These are phyloP conservation scores for Asterella californica DNA, from an alignment of 225 moss, liverwort and hornwort species.

Conservation along the genomic window DNA sequence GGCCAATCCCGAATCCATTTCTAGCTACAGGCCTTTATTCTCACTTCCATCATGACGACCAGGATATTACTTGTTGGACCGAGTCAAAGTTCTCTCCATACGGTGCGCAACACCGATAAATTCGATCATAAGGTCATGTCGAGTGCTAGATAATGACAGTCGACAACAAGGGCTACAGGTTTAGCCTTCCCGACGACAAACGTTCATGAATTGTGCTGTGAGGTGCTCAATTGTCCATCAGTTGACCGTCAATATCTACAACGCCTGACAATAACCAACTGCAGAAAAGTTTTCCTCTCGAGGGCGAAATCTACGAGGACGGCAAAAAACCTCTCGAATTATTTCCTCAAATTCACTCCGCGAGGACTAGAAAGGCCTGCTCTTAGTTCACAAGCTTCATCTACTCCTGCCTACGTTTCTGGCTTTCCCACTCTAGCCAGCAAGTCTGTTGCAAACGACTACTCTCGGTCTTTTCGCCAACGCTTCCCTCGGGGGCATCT, in stretches of 20 bases:
- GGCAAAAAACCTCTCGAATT: background rate
- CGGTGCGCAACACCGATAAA: background rate
- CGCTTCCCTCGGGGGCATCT: conserved; percentile 4
- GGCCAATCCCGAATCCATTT: background rate
- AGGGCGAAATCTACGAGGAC: background rate
- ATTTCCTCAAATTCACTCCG: background rate
- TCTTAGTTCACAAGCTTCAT: background rate
- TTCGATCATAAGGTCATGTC: background rate
- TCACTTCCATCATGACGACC: conserved; percentile 12
- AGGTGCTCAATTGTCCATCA: background rate
- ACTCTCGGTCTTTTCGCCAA: background rate
- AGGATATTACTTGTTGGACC: background rate
- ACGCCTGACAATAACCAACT: background rate
- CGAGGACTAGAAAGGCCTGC: background rate
- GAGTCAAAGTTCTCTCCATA: background rate
- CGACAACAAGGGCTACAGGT: background rate
- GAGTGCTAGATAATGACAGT: background rate
- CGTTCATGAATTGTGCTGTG: background rate
- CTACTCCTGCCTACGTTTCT: background rate
- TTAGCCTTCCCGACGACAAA: background rate
- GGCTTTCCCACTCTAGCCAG: background rate
- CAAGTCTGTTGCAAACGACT: background rate
- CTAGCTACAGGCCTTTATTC: conserved; percentile 15
- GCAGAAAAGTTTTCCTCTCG: background rate
- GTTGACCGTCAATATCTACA: background rate